These are phyloP conservation scores for Cerrena zonata DNA, from an alignment of 1,284 basidiomycete genomes.

Conservation along the genomic window DNA sequence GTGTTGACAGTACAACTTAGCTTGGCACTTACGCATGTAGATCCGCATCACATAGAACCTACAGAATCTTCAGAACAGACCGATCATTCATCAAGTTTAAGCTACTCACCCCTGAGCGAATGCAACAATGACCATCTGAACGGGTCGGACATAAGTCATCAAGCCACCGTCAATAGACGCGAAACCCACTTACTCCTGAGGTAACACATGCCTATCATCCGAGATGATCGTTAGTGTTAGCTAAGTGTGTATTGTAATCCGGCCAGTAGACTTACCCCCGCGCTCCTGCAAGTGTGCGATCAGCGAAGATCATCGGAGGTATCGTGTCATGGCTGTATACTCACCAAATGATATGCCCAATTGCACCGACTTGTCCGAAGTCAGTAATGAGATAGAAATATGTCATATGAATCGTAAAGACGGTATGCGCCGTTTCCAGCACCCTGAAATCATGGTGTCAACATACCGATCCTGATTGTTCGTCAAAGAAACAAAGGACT, in stretches of 20 bases:
- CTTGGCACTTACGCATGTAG: slow-evolving; percentile 1
- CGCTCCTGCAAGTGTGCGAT: slow-evolving; percentile 5
- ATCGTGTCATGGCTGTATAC: too few species aligned
- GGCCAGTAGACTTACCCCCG: neutral
- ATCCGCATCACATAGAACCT: slow-evolving; percentile 7
- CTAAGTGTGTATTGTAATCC: neutral
- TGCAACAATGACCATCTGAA: slow-evolving; percentile 1
- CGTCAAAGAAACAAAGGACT: neutral
- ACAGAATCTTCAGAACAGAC: neutral
- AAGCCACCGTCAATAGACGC: neutral
- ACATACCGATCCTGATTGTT: too few species aligned
- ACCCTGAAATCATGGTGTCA: neutral
- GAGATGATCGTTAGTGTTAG: neutral
- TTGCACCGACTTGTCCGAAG: slow-evolving; percentile 1
- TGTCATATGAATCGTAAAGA: slow-evolving; percentile 5
- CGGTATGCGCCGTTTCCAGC: slow-evolving; percentile 2
- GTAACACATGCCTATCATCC: neutral
- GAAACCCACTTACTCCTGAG: neutral
- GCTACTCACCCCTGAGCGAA: slow-evolving; percentile 2
- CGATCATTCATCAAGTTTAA: neutral
- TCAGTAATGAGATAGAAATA: slow-evolving; percentile 4
- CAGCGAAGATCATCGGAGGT: too few species aligned
- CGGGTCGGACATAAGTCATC: neutral
- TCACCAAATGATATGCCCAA: neutral
- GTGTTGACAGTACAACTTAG: neutral